phyloP scores from a whole-genome alignment of 305 asterid species.

The Fraxinus baroniana region DNA sequence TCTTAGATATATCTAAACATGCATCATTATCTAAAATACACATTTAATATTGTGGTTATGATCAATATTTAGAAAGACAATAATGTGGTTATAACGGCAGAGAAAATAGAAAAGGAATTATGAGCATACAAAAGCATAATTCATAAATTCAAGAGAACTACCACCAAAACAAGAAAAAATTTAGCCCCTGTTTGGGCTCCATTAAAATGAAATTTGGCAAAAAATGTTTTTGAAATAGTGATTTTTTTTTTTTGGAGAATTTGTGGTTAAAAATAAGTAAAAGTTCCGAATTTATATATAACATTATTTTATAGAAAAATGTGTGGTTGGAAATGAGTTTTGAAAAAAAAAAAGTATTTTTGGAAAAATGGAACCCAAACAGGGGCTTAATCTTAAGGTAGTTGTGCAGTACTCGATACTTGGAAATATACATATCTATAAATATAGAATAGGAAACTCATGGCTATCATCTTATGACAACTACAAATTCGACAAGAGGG shows the following conservation, averaged over 20 bases:
- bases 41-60: not conserved
- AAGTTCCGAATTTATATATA: no score
- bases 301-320: no score
- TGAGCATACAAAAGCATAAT: not conserved
- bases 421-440: not conserved
- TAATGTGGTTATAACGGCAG: not conserved
- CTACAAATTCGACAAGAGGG: not conserved
- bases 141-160: not conserved
- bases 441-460: not conserved
- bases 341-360: no score
- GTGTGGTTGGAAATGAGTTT: no score
- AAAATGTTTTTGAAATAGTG: no score
- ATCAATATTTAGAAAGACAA: not conserved
- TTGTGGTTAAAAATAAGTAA: no score
- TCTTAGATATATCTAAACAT: not conserved
- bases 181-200: not conserved
- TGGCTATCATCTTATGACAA: slow-evolving; percentile 3
- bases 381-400: not conserved
- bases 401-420: not conserved
- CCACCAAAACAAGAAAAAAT: not conserved
- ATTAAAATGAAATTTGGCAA: no score
- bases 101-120: not conserved
- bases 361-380: no score
- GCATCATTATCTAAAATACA: not conserved
- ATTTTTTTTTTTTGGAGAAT: no score